Percentiles rank a stretch among this genome's conserved stretches.
phyloP scores from a whole-genome alignment of 2,329 filamentous ascomycete species.

The Aspergillus aculeatus region DNA sequence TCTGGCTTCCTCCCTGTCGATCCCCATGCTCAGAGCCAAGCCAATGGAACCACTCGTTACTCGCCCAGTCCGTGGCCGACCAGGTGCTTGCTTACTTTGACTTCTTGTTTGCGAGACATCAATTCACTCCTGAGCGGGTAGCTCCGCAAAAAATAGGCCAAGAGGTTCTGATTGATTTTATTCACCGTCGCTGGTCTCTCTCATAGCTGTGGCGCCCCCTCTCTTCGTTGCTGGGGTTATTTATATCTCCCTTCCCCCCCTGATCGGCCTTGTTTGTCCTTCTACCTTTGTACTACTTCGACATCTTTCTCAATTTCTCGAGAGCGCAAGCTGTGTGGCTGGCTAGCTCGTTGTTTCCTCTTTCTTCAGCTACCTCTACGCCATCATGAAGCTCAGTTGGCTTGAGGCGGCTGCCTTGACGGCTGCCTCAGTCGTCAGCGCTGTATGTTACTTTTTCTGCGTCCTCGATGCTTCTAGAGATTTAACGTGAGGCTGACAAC shows the following conservation, averaged over 20 bases:
- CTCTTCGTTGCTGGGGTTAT: not conserved
- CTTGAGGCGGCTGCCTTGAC: slow-evolving; percentile 33
- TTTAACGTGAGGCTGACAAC: slow-evolving; percentile 5
- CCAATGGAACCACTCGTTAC: not conserved
- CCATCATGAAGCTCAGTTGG: slow-evolving; percentile 38
- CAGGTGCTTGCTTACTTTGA: not conserved
- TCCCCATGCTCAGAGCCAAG: not conserved
- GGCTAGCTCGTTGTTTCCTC: not conserved
- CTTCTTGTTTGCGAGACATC: slow-evolving; percentile 1
- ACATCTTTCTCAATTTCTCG: not conserved
- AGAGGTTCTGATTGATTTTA: not conserved
- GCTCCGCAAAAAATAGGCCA: slow-evolving; percentile 1
- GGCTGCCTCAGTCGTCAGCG: slow-evolving; percentile 33
- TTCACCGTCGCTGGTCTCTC: slow-evolving; percentile 7
- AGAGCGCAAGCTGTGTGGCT: slow-evolving; percentile 1
- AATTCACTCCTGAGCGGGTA: slow-evolving; percentile 1
- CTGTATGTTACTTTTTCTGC: slow-evolving; percentile 22
- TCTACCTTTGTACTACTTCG: not conserved
- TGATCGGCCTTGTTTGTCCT: not conserved
- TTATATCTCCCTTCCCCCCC: slow-evolving; percentile 4
- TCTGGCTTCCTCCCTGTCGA: slow-evolving; percentile 2
- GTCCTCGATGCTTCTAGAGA: not conserved
- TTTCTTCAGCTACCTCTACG: slow-evolving; percentile 4
- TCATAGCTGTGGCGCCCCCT: not conserved
- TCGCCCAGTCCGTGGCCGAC: not conserved